Base-by-base conservation (phyloP, 148 eudicot species). In the Chenopodium quinoa region DNA sequence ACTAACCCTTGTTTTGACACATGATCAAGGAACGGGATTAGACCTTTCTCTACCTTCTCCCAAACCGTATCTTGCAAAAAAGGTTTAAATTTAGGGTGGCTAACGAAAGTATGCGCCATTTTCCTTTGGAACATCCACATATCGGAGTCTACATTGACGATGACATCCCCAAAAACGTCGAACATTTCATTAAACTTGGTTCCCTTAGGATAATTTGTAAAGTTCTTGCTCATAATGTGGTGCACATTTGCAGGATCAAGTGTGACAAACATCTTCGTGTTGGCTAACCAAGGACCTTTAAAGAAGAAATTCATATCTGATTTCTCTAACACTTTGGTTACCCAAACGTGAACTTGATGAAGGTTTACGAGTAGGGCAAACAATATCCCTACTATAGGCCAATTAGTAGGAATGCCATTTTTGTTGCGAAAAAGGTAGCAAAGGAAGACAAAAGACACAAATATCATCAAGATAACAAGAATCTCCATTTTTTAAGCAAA, bases 251-350 rank as follows among this genome's bases (percentile, higher is more conserved):
- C 40, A 34, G 40, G 40, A 34, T 34, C 40, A 34, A 34, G 40
- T 34, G 92, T 88, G 40, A 40, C 73, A 12, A 89, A 29, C 31
- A 86, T 77, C 82, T 87, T 79, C 92, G 90, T 87, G 72, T 86
- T 72, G 54, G 82, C 32, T 50, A 89, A 84, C 89, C 91, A 86
- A 10, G 94, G 94, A 8, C 93, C 94, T 69, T 81, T 84, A 68
- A 87, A 31, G 1, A 64, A 1, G 60, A 52, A 27, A 34, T 34
- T 34, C 40, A 3, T 34, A 34, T 34, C 40, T 34, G 40, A 34
- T 34, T 34, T 34, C 9, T 48, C 62, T 9, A 5, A 22, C 0
- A 63, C 2, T 13, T 87, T 71, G 2, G 78, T 31, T 58, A 69
- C 12, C 8, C 37, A n/a, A 0, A 87, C 89, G 11, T 89, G 89